Evolutionary conservation across 2,329 filamentous ascomycete species (phyloP).

Genomic region (Knoxdaviesia capensis): DNA sequence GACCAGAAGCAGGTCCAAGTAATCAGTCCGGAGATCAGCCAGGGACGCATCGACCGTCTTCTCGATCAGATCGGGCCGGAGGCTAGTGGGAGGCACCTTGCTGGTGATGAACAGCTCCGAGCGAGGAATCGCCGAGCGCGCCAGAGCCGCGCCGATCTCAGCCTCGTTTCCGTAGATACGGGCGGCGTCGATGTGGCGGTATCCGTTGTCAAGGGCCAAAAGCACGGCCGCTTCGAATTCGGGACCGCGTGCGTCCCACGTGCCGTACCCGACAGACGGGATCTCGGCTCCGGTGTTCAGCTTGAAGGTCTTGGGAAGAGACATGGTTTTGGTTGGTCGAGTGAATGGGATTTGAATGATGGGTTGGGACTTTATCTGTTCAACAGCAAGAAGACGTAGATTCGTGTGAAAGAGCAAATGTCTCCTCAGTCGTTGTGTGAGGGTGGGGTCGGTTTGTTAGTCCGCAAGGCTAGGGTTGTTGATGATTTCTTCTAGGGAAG

Average conservation of each 20-base stretch:
- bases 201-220: constrained; percentile 43
- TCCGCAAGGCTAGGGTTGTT: no score
- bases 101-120: constrained; percentile 29
- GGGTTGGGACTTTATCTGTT: background rate
- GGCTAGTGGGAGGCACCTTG: constrained; percentile 40
- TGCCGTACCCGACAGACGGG: constrained; percentile 7
- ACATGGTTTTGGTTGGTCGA: background rate
- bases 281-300: constrained; percentile 8
- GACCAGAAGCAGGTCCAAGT: constrained; percentile 30
- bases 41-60: constrained; percentile 25
- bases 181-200: constrained; percentile 59
- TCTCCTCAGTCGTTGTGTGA: no score
- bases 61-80: constrained; percentile 26
- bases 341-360: background rate
- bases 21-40: constrained; percentile 27
- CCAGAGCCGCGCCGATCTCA: constrained; percentile 21
- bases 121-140: constrained; percentile 16
- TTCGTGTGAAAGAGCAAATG: no score
- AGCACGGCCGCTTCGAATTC: constrained; percentile 53
- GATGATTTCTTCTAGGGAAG: no score
- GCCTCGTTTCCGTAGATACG: constrained; percentile 22
- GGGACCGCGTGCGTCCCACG: constrained; percentile 12
- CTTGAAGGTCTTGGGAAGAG: constrained; percentile 4
- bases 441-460: no score
- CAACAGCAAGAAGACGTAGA: background rate